These are phyloP conservation scores for Penicillium steckii DNA, from an alignment of 495 filamentous ascomycete species.

Conservation along the genomic window DNA sequence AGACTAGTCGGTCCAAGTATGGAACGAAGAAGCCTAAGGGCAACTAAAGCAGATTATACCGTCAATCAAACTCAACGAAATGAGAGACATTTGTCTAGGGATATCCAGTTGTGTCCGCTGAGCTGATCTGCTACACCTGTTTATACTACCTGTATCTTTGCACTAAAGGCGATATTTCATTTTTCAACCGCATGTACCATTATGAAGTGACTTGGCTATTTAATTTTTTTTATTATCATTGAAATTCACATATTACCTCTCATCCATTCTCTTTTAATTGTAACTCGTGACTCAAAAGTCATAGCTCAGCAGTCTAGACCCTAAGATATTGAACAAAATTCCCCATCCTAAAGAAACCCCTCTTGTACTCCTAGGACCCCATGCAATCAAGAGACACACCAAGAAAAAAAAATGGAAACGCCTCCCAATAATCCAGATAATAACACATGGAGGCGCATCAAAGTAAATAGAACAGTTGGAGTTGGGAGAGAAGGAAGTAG, in stretches of 20 bases:
- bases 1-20: conserved; percentile 88
- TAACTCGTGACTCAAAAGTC: background rate
- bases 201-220: conserved; percentile 8
- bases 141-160: background rate
- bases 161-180: conserved; percentile 12
- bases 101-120: background rate
- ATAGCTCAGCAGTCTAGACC: background rate
- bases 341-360: conserved; percentile 11
- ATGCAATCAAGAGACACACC: conserved; percentile 20
- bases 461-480: conserved; percentile 6
- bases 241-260: background rate
- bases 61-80: background rate
- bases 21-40: conserved; percentile 97
- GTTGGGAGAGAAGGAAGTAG: background rate
- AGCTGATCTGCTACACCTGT: too few species aligned
- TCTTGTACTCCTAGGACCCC: conserved; percentile 20
- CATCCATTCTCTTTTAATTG: background rate
- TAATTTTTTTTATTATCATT: conserved; percentile 4
- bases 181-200: conserved; percentile 16
- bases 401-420: conserved; percentile 13
- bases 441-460: conserved; percentile 22
- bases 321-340: conserved; percentile 9
- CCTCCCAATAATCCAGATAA: conserved; percentile 15
- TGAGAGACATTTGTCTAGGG: background rate
- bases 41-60: conserved; percentile 25